phyloP scores from a whole-genome alignment of 768 basidiomycete species.

The Panellus pusillus region DNA sequence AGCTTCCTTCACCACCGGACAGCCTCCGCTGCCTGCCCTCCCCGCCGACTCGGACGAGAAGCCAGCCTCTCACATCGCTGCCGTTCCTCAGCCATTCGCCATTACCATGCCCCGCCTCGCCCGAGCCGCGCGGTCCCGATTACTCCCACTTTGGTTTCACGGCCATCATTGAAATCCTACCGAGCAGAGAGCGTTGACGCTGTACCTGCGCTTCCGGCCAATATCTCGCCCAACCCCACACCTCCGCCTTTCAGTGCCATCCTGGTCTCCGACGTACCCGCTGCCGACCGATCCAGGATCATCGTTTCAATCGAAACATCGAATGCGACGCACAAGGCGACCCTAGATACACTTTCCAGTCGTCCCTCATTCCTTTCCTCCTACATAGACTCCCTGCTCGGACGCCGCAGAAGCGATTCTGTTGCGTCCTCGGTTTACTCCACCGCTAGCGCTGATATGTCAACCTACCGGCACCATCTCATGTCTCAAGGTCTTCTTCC shows the following conservation, averaged over 20 bases:
- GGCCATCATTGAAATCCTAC: slow-evolving; percentile 41
- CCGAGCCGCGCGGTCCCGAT: slow-evolving; percentile 33
- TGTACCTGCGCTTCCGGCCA: slow-evolving; percentile 50
- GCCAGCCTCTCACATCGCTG: slow-evolving; percentile 21
- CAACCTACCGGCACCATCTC: slow-evolving; percentile 63
- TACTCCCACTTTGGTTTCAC: slow-evolving; percentile 28
- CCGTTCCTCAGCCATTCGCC: slow-evolving; percentile 26
- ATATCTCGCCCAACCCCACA: slow-evolving; percentile 41
- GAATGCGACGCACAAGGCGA: slow-evolving; percentile 64
- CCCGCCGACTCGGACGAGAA: slow-evolving; percentile 29
- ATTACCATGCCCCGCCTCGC: slow-evolving; percentile 33
- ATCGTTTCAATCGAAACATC: slow-evolving; percentile 77
- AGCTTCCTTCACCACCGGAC: slow-evolving; percentile 33
- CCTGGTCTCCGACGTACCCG: slow-evolving; percentile 59
- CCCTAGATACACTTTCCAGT: slow-evolving; percentile 64
- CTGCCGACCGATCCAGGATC: slow-evolving; percentile 56
- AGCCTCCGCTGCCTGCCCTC: slow-evolving; percentile 58
- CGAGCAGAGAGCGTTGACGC: slow-evolving; percentile 38
- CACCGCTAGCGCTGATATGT: slow-evolving; percentile 48
- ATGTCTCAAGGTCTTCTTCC: slow-evolving; percentile 56
- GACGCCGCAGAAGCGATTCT: slow-evolving; percentile 36
- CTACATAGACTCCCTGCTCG: slow-evolving; percentile 52
- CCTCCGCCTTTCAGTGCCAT: slow-evolving; percentile 66
- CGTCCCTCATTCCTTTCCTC: slow-evolving; percentile 65
- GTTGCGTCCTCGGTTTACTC: slow-evolving; percentile 59